Base-by-base conservation (phyloP, 2,329 filamentous ascomycete genomes). In the Herpotrichia juniperi region DNA sequence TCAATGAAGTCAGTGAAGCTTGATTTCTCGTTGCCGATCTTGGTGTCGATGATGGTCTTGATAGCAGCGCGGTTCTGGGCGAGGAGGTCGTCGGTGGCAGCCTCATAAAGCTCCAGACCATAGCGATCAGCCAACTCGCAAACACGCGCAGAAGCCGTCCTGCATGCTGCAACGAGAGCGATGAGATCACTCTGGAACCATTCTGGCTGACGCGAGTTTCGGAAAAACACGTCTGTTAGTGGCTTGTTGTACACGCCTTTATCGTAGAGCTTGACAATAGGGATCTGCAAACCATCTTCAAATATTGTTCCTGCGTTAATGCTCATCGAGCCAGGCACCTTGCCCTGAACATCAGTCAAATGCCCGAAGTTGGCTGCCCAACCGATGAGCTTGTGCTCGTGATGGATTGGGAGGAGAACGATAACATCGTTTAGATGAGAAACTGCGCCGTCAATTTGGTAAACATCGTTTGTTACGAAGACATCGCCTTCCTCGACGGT, bases 341-440 rank as follows among this genome's bases (percentile, higher is more conserved):
- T 79, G 17, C 78, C 79, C 52, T 72, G 69, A 1, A 74, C 59
- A 47, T 74, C 71, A 0, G 79, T 80, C 50, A 81, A 59, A 53
- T 81, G 79, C 1, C 79, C 79, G 48, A 81, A 81, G 52, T 81
- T 79, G 14, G 79, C 78, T 1, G 78, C 75, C 74, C 77, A 81
- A 1, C 78, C 79, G 22, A 81, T 73, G 1, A 81, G 65, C 17
- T 69, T 63, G 50, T 75, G 70, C 9, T 79, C 56, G 46, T 76
- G 70, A 56, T 78, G 78, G 30, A 81, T 80, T 2, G 79, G 79
- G 1, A 81, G 60, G 1, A 81, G 58, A 1, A 80, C 73, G n/a
- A 82, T 78, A 4, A 80, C 74, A 51, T 81, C 78, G 64, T 80
- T 80, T 4, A 81, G 62, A 57, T 81, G 79, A 5, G 76, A 80